Evolutionary conservation across 2,329 filamentous ascomycete genomes (phyloP).

Genomic region (Xylaria sp.): DNA sequence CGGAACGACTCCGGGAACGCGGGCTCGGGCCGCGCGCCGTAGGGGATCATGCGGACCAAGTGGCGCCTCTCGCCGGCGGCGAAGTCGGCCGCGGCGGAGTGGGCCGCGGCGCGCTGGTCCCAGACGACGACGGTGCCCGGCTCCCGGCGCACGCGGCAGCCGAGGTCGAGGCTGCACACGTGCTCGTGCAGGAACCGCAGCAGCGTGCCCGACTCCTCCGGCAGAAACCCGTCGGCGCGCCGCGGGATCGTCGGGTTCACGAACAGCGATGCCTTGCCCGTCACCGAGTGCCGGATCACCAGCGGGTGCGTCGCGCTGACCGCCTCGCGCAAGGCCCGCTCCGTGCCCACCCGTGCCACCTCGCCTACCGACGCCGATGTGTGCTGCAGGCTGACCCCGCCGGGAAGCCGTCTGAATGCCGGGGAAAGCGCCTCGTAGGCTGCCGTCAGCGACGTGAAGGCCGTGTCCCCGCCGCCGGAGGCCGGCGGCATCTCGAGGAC

Average conservation of each 20-base stretch:
- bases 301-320: constrained; percentile 64
- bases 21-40: constrained; percentile 12
- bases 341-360: constrained; percentile 6
- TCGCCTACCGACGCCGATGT: constrained; percentile 10
- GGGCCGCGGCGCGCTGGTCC: constrained; percentile 45
- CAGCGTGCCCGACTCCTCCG: constrained; percentile 68
- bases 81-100: constrained; percentile 18
- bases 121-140: constrained; percentile 66
- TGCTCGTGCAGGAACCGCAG: constrained; percentile 65
- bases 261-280: constrained; percentile 69
- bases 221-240: constrained; percentile 66
- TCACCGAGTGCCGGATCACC: constrained; percentile 67
- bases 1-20: constrained; percentile 5
- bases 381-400: constrained; percentile 68
- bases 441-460: constrained; percentile 25
- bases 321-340: constrained; percentile 45
- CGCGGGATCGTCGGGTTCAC: constrained; percentile 67
- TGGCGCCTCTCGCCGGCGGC: constrained; percentile 20
- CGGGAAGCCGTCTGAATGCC: constrained; percentile 65
- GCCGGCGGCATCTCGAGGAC: constrained; percentile 31
- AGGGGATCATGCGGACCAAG: constrained; percentile 17
- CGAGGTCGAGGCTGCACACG: constrained; percentile 57
- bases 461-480: constrained; percentile 30
- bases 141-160: constrained; percentile 65
- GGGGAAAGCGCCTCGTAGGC: constrained; percentile 58